Evolutionary conservation across 116 monocot species (phyloP).

Genomic region (Posidonia oceanica): DNA sequence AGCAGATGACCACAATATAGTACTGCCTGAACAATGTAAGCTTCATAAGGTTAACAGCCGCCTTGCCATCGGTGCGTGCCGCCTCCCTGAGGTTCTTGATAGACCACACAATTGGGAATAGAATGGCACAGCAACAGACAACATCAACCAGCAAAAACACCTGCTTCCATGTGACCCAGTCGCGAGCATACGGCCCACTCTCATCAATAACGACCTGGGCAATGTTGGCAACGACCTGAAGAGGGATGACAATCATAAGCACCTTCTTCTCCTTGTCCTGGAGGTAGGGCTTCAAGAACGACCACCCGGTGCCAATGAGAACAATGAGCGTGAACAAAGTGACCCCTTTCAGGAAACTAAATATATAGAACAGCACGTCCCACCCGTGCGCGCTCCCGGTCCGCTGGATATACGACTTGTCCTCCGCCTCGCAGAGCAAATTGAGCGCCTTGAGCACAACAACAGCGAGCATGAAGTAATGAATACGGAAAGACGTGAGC

Average conservation of each 20-base stretch:
- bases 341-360: conserved; percentile 45
- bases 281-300: conserved; percentile 48
- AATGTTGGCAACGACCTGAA: conserved; percentile 54
- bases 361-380: conserved; percentile 49
- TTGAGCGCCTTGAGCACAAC: conserved; percentile 55
- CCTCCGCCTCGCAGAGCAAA: conserved; percentile 26
- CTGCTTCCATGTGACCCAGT: conserved; percentile 53
- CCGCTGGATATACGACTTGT: conserved; percentile 9
- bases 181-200: conserved; percentile 23
- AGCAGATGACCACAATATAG: conserved; percentile 57
- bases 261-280: conserved; percentile 62
- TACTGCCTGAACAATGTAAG: conserved; percentile 55
- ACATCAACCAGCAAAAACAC: conserved; percentile 53
- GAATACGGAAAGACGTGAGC: conserved; percentile 25
- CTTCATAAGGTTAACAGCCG: conserved; percentile 49
- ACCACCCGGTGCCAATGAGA: conserved; percentile 57
- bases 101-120: conserved; percentile 64
- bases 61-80: conserved; percentile 54
- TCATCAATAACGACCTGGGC: conserved; percentile 46
- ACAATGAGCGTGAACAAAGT: conserved; percentile 47
- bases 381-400: conserved; percentile 43
- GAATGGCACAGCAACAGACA: conserved; percentile 53
- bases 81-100: conserved; percentile 50
- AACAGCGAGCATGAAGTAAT: conserved; percentile 42
- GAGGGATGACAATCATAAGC: conserved; percentile 54